Conservation (phyloP, 1,284 basidiomycete species). For the Schizophyllum commune region DNA sequence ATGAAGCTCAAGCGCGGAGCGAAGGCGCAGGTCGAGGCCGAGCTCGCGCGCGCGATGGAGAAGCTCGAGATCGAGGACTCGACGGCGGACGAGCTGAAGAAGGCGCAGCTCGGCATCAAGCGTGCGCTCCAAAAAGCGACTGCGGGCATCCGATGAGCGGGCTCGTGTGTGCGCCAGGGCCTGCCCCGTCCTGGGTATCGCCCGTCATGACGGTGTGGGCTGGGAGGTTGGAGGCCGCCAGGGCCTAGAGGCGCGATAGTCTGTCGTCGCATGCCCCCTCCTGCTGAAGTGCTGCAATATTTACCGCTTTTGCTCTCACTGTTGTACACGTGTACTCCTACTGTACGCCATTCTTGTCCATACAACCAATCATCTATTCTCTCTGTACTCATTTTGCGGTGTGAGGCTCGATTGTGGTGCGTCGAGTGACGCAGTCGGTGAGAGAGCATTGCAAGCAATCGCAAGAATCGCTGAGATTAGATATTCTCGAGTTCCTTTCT, state of each 20-base stretch:
- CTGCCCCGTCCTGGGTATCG: too few relatives aligned
- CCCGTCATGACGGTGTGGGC: too few relatives aligned
- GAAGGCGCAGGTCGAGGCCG: conserved; percentile 86
- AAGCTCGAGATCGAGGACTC: conserved; percentile 95
- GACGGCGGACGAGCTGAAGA: conserved; percentile 87
- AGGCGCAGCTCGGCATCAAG: conserved; percentile 88
- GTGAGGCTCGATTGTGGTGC: neutral
- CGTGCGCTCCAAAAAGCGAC: conserved; percentile 95
- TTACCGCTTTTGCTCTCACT: neutral
- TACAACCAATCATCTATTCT: neutral
- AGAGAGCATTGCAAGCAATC: neutral
- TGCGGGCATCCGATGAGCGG: conserved; percentile 66
- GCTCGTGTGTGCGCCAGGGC: neutral
- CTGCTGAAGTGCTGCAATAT: neutral
- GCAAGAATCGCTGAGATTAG: too few relatives aligned
- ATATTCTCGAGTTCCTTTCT: too few relatives aligned
- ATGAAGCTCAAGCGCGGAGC: conserved; percentile 97
- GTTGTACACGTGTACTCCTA: neutral
- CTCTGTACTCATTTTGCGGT: neutral
- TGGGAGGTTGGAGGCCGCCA: neutral
- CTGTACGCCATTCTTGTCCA: neutral
- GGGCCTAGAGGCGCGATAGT: neutral
- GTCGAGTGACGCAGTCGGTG: too few relatives aligned
- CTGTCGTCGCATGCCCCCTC: neutral
- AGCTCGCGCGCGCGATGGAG: conserved; percentile 94